Conservation (phyloP, 1,284 basidiomycete genomes). For the Anthracocystis panici-leucophaei region DNA sequence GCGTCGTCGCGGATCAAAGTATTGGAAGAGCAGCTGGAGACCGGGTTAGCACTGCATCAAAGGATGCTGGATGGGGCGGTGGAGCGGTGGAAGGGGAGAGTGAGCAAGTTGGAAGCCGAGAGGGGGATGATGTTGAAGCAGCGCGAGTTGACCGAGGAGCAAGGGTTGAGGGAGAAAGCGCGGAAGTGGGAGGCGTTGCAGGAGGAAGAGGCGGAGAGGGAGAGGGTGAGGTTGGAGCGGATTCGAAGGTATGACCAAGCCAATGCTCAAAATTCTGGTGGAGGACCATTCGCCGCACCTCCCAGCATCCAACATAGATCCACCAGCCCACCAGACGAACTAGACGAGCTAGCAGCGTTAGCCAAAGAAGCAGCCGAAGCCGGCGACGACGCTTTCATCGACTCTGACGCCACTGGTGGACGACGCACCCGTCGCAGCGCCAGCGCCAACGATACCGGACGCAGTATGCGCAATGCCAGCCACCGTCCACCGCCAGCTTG, state of each 20-base stretch:
- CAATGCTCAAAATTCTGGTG: not conserved
- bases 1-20: not conserved
- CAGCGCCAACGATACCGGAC: not conserved
- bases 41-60: conserved; percentile 26
- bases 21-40: conserved; percentile 16
- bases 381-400: conserved; percentile 14
- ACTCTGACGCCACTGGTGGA: conserved; percentile 1
- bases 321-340: conserved; percentile 8
- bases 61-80: conserved; percentile 3
- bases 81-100: conserved; percentile 16
- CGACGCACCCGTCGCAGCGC: conserved; percentile 5
- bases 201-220: conserved; percentile 14
- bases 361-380: conserved; percentile 38
- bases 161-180: conserved; percentile 28
- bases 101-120: conserved; percentile 14
- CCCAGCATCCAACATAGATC: not conserved
- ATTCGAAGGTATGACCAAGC: conserved; percentile 16
- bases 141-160: conserved; percentile 6
- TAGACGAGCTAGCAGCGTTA: conserved; percentile 41
- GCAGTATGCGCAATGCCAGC: conserved; percentile 2
- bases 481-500: conserved; percentile 16
- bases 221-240: conserved; percentile 13
- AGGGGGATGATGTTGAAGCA: conserved; percentile 5
- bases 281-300: conserved; percentile 22
- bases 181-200: conserved; percentile 33